Evolutionary conservation across 2,329 filamentous ascomycete species (phyloP).

Genomic region (Fusarium burgessii): DNA sequence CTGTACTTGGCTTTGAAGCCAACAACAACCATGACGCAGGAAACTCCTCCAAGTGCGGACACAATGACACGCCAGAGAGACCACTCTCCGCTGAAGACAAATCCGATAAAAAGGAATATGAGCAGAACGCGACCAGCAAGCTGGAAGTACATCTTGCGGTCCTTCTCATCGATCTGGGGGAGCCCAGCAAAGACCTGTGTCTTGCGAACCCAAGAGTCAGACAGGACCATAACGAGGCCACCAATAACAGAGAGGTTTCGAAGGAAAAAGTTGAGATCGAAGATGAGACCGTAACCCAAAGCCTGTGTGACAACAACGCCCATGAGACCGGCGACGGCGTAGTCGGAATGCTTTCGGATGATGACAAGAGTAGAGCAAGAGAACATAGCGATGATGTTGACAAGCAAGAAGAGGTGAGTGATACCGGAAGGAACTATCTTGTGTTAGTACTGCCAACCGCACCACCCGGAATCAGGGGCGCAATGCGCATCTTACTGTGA

Average conservation of each 20-base stretch:
- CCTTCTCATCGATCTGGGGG: slow-evolving; percentile 96
- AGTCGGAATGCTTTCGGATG: slow-evolving; percentile 90
- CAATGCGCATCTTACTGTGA: slow-evolving; percentile 76
- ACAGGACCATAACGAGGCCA: slow-evolving; percentile 96
- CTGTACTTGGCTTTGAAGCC: slow-evolving; percentile 99
- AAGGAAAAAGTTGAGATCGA: slow-evolving; percentile 99
- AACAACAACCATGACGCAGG: slow-evolving; percentile 98
- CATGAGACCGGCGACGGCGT: slow-evolving; percentile 90
- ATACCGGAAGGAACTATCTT: slow-evolving; percentile 82
- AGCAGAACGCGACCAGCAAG: slow-evolving; percentile 93
- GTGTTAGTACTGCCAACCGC: slow-evolving; percentile 32
- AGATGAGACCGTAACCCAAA: slow-evolving; percentile 96
- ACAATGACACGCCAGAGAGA: slow-evolving; percentile 88
- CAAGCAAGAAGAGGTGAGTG: slow-evolving; percentile 91
- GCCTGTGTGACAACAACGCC: slow-evolving; percentile 93
- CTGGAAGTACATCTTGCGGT: slow-evolving; percentile 99
- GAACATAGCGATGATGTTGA: slow-evolving; percentile 91
- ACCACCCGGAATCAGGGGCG: neutral
- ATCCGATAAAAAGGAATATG: slow-evolving; percentile 97
- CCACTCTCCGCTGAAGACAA: slow-evolving; percentile 96
- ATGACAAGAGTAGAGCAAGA: slow-evolving; percentile 88
- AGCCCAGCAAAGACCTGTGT: slow-evolving; percentile 95
- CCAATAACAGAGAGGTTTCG: slow-evolving; percentile 98
- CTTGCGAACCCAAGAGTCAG: slow-evolving; percentile 98
- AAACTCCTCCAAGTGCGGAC: slow-evolving; percentile 85